These are phyloP conservation scores for Aspergillus sclerotialis DNA, from an alignment of 2,329 filamentous ascomycete genomes.

Conservation along the genomic window DNA sequence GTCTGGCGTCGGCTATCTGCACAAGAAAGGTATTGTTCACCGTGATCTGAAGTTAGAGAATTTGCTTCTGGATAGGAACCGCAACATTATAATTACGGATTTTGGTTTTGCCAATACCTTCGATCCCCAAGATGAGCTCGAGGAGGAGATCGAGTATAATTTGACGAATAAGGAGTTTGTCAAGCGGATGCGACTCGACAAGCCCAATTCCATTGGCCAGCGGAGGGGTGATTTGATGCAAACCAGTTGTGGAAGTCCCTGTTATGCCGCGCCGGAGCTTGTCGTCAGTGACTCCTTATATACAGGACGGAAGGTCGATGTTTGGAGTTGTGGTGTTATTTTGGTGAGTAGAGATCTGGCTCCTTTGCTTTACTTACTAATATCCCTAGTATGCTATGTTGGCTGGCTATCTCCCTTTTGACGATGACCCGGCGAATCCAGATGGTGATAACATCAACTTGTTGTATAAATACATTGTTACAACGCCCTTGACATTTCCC, in stretches of 20 bases:
- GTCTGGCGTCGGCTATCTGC: constrained; percentile 92
- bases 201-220: constrained; percentile 64
- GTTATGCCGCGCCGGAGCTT: constrained; percentile 92
- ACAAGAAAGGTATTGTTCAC: constrained; percentile 98
- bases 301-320: constrained; percentile 94
- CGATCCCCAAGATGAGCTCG: constrained; percentile 77
- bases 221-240: constrained; percentile 95
- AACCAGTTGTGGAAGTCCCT: constrained; percentile 96
- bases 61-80: constrained; percentile 84
- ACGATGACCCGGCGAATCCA: constrained; percentile 95
- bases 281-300: constrained; percentile 97
- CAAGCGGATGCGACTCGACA: constrained; percentile 78
- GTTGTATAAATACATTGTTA: constrained; percentile 98
- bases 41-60: constrained; percentile 96
- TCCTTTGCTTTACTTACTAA: background rate
- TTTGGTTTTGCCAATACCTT: constrained; percentile 99
- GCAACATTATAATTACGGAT: constrained; percentile 99
- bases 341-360: constrained; percentile 56
- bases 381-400: constrained; percentile 87
- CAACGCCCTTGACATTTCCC: constrained; percentile 91
- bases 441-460: constrained; percentile 99
- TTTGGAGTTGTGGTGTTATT: constrained; percentile 99
- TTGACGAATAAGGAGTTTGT: constrained; percentile 82
- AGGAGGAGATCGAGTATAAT: constrained; percentile 83
- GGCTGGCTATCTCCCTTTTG: constrained; percentile 93